Evolutionary conservation across 1,284 basidiomycete genomes (phyloP), one percentile per base, ranked within the genome.

Genomic region (Volvariella surrecta): DNA sequence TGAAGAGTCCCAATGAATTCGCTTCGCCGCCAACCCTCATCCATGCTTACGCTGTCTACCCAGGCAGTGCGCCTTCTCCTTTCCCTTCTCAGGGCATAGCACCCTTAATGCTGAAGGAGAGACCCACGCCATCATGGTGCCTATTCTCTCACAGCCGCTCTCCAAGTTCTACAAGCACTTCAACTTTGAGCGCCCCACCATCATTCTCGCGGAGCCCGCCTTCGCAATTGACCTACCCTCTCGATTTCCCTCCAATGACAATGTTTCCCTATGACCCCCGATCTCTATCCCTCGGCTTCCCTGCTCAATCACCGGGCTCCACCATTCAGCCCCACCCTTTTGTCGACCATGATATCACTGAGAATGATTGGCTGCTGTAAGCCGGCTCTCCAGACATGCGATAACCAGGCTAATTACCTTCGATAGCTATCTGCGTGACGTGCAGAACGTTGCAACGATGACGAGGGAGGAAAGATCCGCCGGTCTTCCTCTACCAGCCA

Each of bases 211-310:
- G 34, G 15, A 15, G 7, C 8, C 34, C 34, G 4, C 34, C 34
- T 7, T 7, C 18, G 6, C n/a, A 19, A 7, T 19, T 35, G 18
- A 19, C 7, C n/a, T 35, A 35, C 15, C 34, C 34, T 6, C 34
- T 35, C n/a, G 34, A 35, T 19, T 35, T 35, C 34, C 34, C 34
- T 16, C 34, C 34, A 6, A 35, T 35, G 34, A 15, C 34, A 19
- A 6, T 16, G 8, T 19, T 7, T n/a, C 34, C 34, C 8, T 7
- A 16, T 15, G n/a, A 19, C 18, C 34, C n/a, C 18, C 4, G 15
- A 16, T 35, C 34, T 6, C 34, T 35, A 15, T 6, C 6, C 7
- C 13, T 7, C 8, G 34, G 34, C n/a, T 35, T 35, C n/a, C 34
- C 34, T 35, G 6, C 34, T 7, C 34, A 8, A 7, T n/a, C 34